phyloP scores from a whole-genome alignment of 805 yeast species.

The Kregervanrija fluxuum region DNA sequence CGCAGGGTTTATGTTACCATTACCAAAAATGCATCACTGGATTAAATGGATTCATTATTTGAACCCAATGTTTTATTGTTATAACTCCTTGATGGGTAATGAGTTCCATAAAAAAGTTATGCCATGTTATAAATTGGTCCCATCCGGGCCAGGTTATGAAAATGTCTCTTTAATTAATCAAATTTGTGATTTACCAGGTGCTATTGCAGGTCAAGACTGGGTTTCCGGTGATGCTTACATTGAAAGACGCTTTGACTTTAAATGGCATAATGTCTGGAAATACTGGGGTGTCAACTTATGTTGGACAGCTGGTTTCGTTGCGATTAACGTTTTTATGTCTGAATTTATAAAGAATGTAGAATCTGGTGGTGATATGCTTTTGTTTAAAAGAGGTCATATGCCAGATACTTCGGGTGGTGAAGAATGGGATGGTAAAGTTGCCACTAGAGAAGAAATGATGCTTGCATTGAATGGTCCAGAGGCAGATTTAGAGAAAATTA shows the following conservation, averaged over 20 bases:
- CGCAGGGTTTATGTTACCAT: conserved; percentile 42
- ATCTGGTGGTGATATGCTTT: conserved; percentile 29
- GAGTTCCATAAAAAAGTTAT: conserved; percentile 51
- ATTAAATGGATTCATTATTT: conserved; percentile 47
- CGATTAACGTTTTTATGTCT: conserved; percentile 23
- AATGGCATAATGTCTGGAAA: conserved; percentile 38
- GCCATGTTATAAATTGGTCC: conserved; percentile 43
- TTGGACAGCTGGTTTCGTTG: conserved; percentile 37
- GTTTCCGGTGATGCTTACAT: conserved; percentile 31
- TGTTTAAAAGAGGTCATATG: conserved; percentile 37
- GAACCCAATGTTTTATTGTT: conserved; percentile 40
- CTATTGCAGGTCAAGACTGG: conserved; percentile 26
- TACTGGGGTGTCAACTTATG: conserved; percentile 42
- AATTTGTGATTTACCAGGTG: conserved; percentile 45
- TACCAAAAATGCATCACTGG: conserved; percentile 48
- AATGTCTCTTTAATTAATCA: conserved; percentile 32
- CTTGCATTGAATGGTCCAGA: conserved; percentile 19
- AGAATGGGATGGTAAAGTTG: conserved; percentile 37
- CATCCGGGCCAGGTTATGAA: conserved; percentile 49
- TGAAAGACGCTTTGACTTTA: conserved; percentile 27
- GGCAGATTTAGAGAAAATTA: conserved; percentile 30
- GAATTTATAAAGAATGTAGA: conserved; percentile 27
- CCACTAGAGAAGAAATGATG: conserved; percentile 24
- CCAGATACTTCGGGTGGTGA: conserved; percentile 25
- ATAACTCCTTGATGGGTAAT: conserved; percentile 46